Evolutionary conservation across 106 monocot species (phyloP).

Genomic region (Agapanthus africanus): DNA sequence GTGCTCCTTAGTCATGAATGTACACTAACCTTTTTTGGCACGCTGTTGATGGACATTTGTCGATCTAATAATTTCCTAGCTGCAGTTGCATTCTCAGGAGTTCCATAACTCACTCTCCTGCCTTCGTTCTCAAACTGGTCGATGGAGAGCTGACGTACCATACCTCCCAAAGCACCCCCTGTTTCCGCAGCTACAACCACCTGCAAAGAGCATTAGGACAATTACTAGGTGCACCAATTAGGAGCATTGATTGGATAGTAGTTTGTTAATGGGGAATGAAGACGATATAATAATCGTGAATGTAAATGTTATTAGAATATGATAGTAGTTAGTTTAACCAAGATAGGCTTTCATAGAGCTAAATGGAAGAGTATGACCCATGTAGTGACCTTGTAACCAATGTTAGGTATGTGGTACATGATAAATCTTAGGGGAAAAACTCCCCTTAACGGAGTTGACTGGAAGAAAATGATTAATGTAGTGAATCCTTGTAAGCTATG

Average conservation of each 20-base stretch:
- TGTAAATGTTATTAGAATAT: no score
- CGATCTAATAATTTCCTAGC: slow-evolving; percentile 93
- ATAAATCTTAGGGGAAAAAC: no score
- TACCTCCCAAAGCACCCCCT: slow-evolving; percentile 90
- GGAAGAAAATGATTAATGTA: not conserved
- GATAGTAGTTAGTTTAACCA: no score
- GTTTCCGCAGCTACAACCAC: slow-evolving; percentile 98
- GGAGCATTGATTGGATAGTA: no score
- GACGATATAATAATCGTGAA: no score
- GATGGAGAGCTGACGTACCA: slow-evolving; percentile 98
- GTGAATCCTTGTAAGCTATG: not conserved
- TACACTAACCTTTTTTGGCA: slow-evolving; percentile 84
- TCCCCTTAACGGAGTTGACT: no score
- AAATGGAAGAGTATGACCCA: no score
- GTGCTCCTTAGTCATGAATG: not conserved
- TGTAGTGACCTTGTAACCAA: no score
- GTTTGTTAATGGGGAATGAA: no score
- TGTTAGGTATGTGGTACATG: no score
- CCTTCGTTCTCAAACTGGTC: slow-evolving; percentile 99
- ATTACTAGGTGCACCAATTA: no score
- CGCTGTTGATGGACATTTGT: slow-evolving; percentile 93
- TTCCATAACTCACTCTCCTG: slow-evolving; percentile 94
- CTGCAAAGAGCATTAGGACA: slow-evolving; percentile 26
- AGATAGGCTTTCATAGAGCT: no score
- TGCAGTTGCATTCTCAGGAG: slow-evolving; percentile 92